These are phyloP conservation scores for Thermomucor indicae-seudaticae DNA, from an alignment of 371 early-diverging fungal genomes.

Conservation along the genomic window DNA sequence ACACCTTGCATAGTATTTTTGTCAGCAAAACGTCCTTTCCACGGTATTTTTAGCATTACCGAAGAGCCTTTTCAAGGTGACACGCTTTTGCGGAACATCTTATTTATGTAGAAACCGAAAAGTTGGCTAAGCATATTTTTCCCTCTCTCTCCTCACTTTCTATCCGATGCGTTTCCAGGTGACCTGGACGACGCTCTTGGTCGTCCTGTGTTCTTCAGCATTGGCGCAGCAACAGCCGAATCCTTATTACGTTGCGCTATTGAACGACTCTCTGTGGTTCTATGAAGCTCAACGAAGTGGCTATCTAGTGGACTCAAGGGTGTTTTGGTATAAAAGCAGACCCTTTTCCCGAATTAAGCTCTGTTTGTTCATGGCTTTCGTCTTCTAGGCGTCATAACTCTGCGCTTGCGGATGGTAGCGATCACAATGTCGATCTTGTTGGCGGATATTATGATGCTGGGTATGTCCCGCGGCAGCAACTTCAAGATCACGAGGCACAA, in stretches of 20 bases:
- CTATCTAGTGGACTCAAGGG: constrained; percentile 31
- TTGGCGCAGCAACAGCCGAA: constrained; percentile 4
- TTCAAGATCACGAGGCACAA: not conserved
- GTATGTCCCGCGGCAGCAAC: too few relatives aligned
- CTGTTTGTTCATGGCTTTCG: too few relatives aligned
- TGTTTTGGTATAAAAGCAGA: not conserved
- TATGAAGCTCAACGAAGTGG: constrained; percentile 59
- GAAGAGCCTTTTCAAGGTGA: too few relatives aligned
- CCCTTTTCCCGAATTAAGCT: not conserved
- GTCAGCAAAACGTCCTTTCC: too few relatives aligned
- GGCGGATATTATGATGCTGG: constrained; percentile 45
- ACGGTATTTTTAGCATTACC: too few relatives aligned
- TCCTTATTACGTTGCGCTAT: constrained; percentile 21
- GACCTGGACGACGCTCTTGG: too few relatives aligned
- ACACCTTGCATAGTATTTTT: too few relatives aligned
- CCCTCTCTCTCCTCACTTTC: too few relatives aligned
- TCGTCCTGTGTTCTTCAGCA: not conserved
- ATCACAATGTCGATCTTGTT: constrained; percentile 37
- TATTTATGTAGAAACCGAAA: too few relatives aligned
- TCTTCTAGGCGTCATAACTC: constrained; percentile 42
- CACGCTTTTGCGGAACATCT: too few relatives aligned
- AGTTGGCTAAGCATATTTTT: too few relatives aligned
- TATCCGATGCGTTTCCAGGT: too few relatives aligned
- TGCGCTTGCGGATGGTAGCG: constrained; percentile 39
- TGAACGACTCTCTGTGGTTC: constrained; percentile 45